Percentiles rank a stretch among this genome's conserved stretches.
Conservation (phyloP, 805 yeast genomes). For the Metschnikowia vanudenii region DNA sequence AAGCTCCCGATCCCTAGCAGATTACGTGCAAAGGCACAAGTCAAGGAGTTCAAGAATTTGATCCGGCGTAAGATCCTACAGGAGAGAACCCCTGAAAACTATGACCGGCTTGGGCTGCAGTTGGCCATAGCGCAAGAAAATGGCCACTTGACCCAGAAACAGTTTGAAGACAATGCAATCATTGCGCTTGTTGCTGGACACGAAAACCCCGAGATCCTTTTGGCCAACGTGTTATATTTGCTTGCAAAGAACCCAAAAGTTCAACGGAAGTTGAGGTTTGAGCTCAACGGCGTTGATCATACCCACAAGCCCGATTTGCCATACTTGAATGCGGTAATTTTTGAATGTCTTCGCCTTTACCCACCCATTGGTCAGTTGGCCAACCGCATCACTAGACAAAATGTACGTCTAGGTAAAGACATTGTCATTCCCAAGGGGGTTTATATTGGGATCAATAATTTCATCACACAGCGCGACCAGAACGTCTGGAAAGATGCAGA, state of each 20-base stretch:
- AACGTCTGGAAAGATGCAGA: slow-evolving; percentile 46
- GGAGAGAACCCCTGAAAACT: slow-evolving; percentile 39
- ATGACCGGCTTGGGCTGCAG: slow-evolving; percentile 19
- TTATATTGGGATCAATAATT: slow-evolving; percentile 56
- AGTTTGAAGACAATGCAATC: slow-evolving; percentile 52
- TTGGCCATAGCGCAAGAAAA: slow-evolving; percentile 39
- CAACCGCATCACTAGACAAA: slow-evolving; percentile 45
- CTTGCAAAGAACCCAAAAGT: slow-evolving; percentile 41
- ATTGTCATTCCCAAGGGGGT: slow-evolving; percentile 48
- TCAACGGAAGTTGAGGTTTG: slow-evolving; percentile 31
- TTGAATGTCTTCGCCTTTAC: slow-evolving; percentile 48
- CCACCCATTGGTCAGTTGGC: slow-evolving; percentile 61
- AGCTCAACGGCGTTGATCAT: background rate
- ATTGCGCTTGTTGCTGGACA: slow-evolving; percentile 62
- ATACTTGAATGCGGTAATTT: slow-evolving; percentile 35
- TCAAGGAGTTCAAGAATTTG: slow-evolving; percentile 27
- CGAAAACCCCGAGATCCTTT: slow-evolving; percentile 56
- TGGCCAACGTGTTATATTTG: slow-evolving; percentile 47
- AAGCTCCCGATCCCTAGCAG: slow-evolving; percentile 49
- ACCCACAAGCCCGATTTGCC: slow-evolving; percentile 17
- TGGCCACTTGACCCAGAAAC: slow-evolving; percentile 42
- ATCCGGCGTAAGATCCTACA: slow-evolving; percentile 20
- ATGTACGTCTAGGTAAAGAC: slow-evolving; percentile 38
- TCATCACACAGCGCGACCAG: slow-evolving; percentile 47
- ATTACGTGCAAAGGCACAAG: slow-evolving; percentile 36